Evolutionary conservation across 2,329 filamentous ascomycete species (phyloP), one percentile per base, ranked within the genome.

Genomic region (Fusarium goolgardi): DNA sequence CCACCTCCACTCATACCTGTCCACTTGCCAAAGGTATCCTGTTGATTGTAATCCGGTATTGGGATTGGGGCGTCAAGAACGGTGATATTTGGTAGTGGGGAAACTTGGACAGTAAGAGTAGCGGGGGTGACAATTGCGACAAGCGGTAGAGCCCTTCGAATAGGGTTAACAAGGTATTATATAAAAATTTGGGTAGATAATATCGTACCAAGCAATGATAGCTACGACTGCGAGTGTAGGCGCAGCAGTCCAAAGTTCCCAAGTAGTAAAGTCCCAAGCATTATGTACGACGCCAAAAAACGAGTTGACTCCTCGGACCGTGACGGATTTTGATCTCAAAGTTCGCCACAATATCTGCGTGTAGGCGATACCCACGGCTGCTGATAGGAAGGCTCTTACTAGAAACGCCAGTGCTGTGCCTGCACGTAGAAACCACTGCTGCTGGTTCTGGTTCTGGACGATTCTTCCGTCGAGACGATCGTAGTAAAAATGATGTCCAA

Each of bases 271-370:
- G 1, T 57, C 63, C 45, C 32, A 67, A 0, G 50, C 49, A 25
- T 63, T 53, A 23, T 59, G 35, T 4, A 67, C 13, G 0, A 67
- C 23, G 7, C 54, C 54, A 4, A 67, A 67, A 1, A 67, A 12
- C 0, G 59, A 58, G 27, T 67, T 41, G 9, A 67, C 25, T 0
- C 65, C 65, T 1, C 59, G 4, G 1, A 67, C 31, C 3, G 63
- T 59, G 3, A 67, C 21, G 2, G 54, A 13, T 2, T 56, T 58
- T 0, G 41, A 59, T 9, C 54, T n/a, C 1, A 67, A 0, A 0
- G 50, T 67, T 3, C 40, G 50, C 65, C 65, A 67, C 2, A 67
- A 27, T 31, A 67, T 49, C 6, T 67, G 63, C 0, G 54, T 67
- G 2, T 67, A 67, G 5, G 59, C 65, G 3, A 67, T 37, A 0